These are phyloP conservation scores for Goniomonas avonlea DNA, from an alignment of 78 protist species.

Conservation along the genomic window DNA sequence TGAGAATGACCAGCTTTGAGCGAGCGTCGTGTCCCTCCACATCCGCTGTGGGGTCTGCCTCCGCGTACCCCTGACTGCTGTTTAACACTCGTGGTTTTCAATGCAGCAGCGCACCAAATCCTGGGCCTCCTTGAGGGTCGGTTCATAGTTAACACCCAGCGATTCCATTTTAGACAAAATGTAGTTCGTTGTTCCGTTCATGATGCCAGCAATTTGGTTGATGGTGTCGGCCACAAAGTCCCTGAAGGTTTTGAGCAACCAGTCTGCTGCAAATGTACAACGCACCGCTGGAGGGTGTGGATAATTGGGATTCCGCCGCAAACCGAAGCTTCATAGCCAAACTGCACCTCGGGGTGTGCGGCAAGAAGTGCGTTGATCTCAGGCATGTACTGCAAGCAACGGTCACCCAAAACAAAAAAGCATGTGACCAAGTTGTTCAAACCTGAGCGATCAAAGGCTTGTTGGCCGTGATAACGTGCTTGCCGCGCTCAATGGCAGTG, in stretches of 20 bases:
- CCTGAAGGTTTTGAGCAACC: too few species aligned
- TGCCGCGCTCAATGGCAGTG: neutral
- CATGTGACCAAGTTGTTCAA: neutral
- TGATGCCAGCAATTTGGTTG: neutral
- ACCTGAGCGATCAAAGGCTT: conserved; percentile 7
- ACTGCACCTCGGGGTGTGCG: neutral
- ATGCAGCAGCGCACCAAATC: neutral
- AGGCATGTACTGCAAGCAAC: neutral
- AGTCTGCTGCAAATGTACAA: neutral
- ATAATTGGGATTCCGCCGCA: conserved; percentile 30
- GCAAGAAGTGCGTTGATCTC: neutral
- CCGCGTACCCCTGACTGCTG: neutral
- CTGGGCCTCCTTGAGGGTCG: neutral
- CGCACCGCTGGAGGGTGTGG: neutral
- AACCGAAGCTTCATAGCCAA: conserved; percentile 19
- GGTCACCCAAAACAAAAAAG: neutral
- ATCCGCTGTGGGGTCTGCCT: conserved; percentile 28
- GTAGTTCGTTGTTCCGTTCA: conserved; percentile 25
- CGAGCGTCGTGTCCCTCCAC: conserved; percentile 28
- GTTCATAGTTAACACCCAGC: neutral
- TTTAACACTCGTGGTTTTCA: neutral
- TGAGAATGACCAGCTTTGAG: conserved; percentile 2
- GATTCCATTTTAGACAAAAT: conserved; percentile 4
- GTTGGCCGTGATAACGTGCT: conserved; percentile 21
- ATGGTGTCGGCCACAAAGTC: neutral